Evolutionary conservation across 805 yeast genomes (phyloP).

Genomic region (Saturnispora diversa): DNA sequence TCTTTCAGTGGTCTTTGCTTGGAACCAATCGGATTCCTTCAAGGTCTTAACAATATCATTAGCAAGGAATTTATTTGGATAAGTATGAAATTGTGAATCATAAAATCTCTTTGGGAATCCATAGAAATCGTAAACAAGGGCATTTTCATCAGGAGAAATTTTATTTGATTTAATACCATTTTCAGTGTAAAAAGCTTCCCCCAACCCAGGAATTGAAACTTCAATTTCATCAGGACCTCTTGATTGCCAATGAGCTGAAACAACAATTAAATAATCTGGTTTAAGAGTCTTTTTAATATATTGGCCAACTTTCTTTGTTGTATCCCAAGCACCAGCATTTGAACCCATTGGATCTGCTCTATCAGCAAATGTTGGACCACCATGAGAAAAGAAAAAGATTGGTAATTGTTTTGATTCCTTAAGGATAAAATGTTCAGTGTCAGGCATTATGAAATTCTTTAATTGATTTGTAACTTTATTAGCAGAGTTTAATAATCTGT

Average conservation of each 20-base stretch:
- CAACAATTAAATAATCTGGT: conserved; percentile 58
- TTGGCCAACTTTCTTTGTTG: conserved; percentile 42
- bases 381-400: conserved; percentile 67
- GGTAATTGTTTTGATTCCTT: conserved; percentile 33
- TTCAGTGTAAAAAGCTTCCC: conserved; percentile 17
- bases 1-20: conserved; percentile 39
- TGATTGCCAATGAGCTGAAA: conserved; percentile 78
- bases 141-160: conserved; percentile 35
- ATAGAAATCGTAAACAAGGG: conserved; percentile 63
- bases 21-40: conserved; percentile 33
- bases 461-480: conserved; percentile 7
- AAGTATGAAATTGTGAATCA: conserved; percentile 50
- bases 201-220: conserved; percentile 36
- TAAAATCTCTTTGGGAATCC: conserved; percentile 66
- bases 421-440: conserved; percentile 17
- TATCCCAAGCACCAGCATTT: conserved; percentile 51
- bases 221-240: conserved; percentile 35
- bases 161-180: conserved; percentile 15
- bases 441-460: conserved; percentile 13
- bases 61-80: conserved; percentile 37
- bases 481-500: conserved; percentile 10
- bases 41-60: conserved; percentile 37
- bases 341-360: conserved; percentile 41
- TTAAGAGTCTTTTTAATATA: conserved; percentile 40
- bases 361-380: conserved; percentile 75